Conservation (phyloP, 2,329 filamentous ascomycete genomes). For the Pyrenochaeta sp. region DNA sequence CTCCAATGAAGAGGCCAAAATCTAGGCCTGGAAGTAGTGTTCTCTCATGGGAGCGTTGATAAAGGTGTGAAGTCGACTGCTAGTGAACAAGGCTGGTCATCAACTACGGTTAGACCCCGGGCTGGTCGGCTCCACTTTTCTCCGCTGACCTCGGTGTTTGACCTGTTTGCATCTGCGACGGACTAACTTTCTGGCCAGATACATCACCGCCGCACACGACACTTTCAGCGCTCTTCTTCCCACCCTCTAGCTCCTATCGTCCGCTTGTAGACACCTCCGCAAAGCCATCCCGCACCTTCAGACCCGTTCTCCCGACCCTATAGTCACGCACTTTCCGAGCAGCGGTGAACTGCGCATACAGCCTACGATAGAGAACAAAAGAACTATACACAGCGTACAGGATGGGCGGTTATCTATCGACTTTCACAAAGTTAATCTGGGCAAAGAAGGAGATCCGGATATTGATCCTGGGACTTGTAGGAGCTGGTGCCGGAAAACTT, state of each 20-base stretch:
- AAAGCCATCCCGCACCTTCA: background rate
- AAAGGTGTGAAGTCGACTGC: no score
- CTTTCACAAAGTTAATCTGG: conserved; percentile 61
- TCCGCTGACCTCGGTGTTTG: conserved; percentile 27
- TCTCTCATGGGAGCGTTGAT: no score
- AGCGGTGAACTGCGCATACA: conserved; percentile 25
- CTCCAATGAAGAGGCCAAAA: no score
- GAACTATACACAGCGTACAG: conserved; percentile 23
- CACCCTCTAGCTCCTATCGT: background rate
- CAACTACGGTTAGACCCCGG: background rate
- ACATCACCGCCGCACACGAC: conserved; percentile 22
- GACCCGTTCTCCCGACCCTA: background rate
- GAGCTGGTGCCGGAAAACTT: conserved; percentile 38
- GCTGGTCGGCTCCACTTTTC: conserved; percentile 14
- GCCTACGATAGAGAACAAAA: conserved; percentile 17
- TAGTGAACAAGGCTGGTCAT: no score
- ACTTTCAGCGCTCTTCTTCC: conserved; percentile 3
- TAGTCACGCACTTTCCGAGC: background rate
- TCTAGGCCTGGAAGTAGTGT: no score
- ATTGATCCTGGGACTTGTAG: conserved; percentile 89
- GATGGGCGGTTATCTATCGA: conserved; percentile 46
- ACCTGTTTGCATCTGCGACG: conserved; percentile 31
- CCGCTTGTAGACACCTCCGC: background rate
- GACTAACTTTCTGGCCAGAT: conserved; percentile 36
- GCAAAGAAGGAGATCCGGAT: conserved; percentile 98